Base-by-base conservation (phyloP, 2,329 filamentous ascomycete species). In the Didymella segeticola region DNA sequence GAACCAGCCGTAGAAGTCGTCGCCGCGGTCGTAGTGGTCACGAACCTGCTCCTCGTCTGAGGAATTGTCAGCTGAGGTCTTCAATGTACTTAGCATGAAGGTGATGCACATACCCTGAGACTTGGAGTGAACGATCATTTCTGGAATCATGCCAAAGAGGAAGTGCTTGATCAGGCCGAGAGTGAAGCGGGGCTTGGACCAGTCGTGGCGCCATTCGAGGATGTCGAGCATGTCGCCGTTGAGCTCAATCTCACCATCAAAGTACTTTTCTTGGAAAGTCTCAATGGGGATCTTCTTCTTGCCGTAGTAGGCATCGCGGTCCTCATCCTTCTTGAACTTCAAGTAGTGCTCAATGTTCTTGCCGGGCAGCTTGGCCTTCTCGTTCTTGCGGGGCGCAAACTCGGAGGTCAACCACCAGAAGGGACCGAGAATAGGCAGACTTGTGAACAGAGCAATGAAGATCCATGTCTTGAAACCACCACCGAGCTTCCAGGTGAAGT, bases 1-100 rank as follows among this genome's bases (percentile, higher is more conserved):
- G 84, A 98, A 98, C 92, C 93, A 99, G 75, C 86, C 89, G 82
- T 99, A 99, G 80, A 97, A 96, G 79, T 98, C 95, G 75, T 99
- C 92, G 72, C 95, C 95, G 62, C 92, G 89, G 83, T 98, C 95
- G 78, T 99, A 99, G 82, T 97, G 92, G 77, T 93, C 91, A 73
- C 93, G 91, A 52, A 98, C 93, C 80, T 98, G 95, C 78, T 98
- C 93, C 84, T 97, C 93, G 67, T 98, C 93, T 91, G 63, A 22
- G 12, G 14, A 10, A 4, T 14, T 33, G 61, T 77, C 65, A 78
- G 67, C 53, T 55, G 23, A 7, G 23, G 15, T 11, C 23, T 34
- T 27, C 51, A 23, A 25, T 19, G 14, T 31, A 25, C 29, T 26
- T 15, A 9, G 11, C 22, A 11, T 11, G 14, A 33, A n/a, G 1